These are phyloP conservation scores for Cruciata laevipes DNA, from an alignment of 257 asterid genomes.

Conservation along the genomic window DNA sequence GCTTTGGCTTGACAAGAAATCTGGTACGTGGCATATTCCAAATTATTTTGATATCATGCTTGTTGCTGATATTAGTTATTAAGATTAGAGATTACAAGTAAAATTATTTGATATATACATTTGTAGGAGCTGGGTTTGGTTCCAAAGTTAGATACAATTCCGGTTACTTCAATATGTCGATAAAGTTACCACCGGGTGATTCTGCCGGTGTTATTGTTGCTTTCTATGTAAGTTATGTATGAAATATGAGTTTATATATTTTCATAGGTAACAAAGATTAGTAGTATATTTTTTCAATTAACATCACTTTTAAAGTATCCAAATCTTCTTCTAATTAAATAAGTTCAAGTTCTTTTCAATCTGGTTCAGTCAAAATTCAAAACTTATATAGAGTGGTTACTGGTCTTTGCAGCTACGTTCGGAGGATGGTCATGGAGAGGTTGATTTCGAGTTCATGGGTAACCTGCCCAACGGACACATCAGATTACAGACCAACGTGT, in stretches of 20 bases:
- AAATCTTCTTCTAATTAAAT: no score
- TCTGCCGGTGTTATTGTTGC: neutral
- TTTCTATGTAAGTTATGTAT: neutral
- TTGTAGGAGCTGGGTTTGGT: neutral
- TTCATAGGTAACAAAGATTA: no score
- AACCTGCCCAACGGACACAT: neutral
- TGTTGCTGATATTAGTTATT: no score
- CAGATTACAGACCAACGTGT: neutral
- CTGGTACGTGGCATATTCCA: neutral
- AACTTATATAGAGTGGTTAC: no score
- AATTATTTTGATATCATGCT: no score
- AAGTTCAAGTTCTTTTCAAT: no score
- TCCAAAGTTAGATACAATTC: neutral
- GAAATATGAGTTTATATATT: no score
- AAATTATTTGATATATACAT: no score
- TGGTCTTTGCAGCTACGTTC: neutral
- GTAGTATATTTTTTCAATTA: no score
- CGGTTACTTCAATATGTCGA: neutral
- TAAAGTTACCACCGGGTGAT: neutral
- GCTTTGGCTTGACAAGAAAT: neutral
- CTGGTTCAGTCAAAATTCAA: no score
- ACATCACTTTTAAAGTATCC: no score
- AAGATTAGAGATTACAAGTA: no score
- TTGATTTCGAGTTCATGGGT: neutral
- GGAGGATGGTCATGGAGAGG: neutral